phyloP scores from a whole-genome alignment of 371 early-diverging fungal species.

The Rhizopus delemar region DNA sequence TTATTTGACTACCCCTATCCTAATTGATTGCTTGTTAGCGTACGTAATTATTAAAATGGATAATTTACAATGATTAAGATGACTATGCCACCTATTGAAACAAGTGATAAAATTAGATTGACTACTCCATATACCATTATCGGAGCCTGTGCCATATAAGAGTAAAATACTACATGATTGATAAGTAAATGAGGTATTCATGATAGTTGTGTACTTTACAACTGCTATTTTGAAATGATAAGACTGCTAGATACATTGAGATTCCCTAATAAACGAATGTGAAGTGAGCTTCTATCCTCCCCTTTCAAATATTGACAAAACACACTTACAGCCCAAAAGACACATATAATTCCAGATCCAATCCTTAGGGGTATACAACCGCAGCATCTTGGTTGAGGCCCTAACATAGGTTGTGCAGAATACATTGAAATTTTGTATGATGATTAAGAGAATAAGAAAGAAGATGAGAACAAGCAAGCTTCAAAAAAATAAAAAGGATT shows the following conservation, averaged over 20 bases:
- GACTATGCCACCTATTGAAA: conserved; percentile 26
- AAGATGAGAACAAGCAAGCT: neutral
- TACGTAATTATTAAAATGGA: neutral
- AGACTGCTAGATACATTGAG: conserved; percentile 35
- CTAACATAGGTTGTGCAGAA: conserved; percentile 7
- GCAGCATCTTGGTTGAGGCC: conserved; percentile 23
- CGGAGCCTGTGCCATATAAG: conserved; percentile 25
- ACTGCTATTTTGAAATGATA: conserved; percentile 34
- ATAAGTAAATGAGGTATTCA: neutral
- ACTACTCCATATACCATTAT: conserved; percentile 26
- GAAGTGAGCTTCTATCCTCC: neutral
- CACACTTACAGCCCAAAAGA: conserved; percentile 37
- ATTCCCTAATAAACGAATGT: conserved; percentile 19
- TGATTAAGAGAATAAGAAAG: conserved; percentile 9
- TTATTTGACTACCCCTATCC: conserved; percentile 3
- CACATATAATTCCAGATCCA: conserved; percentile 28
- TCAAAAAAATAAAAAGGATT: neutral
- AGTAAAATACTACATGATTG: conserved; percentile 25
- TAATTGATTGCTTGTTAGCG: neutral
- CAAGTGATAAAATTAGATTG: conserved; percentile 29
- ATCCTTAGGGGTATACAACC: conserved; percentile 30
- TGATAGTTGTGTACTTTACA: conserved; percentile 18
- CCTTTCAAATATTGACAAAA: neutral
- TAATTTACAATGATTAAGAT: conserved; percentile 20
- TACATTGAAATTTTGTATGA: conserved; percentile 15